phyloP scores from a whole-genome alignment of 768 basidiomycete genomes.

The Phanerodontia chrysosporium region DNA sequence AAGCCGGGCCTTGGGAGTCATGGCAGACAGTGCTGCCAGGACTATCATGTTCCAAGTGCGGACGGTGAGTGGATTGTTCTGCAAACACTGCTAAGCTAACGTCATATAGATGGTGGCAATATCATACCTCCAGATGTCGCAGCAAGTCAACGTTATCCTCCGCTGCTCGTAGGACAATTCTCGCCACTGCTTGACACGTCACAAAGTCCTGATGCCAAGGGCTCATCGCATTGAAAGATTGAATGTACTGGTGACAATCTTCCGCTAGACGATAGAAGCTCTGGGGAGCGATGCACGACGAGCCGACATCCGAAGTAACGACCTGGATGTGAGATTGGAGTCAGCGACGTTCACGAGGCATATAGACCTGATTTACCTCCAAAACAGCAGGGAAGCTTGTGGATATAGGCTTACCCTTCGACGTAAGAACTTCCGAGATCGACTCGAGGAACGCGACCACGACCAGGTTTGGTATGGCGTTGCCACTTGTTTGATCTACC shows the following conservation, averaged over 20 bases:
- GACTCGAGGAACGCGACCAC: slow-evolving; percentile 18
- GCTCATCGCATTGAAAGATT: slow-evolving; percentile 44
- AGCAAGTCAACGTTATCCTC: slow-evolving; percentile 40
- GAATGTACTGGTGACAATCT: slow-evolving; percentile 50
- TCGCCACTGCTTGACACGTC: slow-evolving; percentile 47
- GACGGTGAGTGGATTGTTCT: slow-evolving; percentile 26
- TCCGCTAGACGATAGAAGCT: slow-evolving; percentile 40
- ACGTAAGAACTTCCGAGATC: slow-evolving; percentile 17
- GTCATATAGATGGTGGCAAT: slow-evolving; percentile 2
- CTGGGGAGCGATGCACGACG: slow-evolving; percentile 24
- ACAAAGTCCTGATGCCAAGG: slow-evolving; percentile 47
- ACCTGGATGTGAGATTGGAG: slow-evolving; percentile 2
- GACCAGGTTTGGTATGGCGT: slow-evolving; percentile 15
- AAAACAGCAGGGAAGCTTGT: slow-evolving; percentile 17
- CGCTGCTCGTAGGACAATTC: slow-evolving; percentile 47
- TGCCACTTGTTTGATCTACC: slow-evolving; percentile 12
- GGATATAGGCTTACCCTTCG: slow-evolving; percentile 16
- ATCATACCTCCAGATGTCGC: slow-evolving; percentile 32
- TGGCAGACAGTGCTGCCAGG: slow-evolving; percentile 43
- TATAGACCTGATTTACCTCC: slow-evolving; percentile 38
- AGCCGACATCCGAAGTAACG: background rate
- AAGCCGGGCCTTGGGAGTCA: slow-evolving; percentile 32
- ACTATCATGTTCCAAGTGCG: slow-evolving; percentile 66
- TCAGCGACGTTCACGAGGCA: background rate
- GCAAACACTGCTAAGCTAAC: background rate